These are phyloP conservation scores for Mortierella sp. DNA, from an alignment of 371 early-diverging fungal species.

Conservation along the genomic window DNA sequence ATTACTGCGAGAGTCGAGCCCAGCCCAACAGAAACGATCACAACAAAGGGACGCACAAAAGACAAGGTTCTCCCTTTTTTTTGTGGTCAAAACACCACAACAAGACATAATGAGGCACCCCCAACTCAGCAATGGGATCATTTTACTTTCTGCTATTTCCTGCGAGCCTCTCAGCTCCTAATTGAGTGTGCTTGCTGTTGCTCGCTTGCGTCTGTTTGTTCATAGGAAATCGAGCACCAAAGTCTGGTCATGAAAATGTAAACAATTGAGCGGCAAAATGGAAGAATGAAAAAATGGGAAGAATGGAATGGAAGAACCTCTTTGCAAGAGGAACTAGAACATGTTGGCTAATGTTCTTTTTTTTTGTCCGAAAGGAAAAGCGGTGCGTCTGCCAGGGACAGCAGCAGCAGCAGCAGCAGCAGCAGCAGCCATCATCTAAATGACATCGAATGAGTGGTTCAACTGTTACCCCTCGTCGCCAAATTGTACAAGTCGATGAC, in stretches of 20 bases:
- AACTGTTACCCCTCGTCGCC: not conserved
- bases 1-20: not conserved
- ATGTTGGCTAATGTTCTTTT: not conserved
- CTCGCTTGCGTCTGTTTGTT: not conserved
- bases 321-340: not conserved
- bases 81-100: not conserved
- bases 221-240: not conserved
- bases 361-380: not conserved
- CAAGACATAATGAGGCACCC: not conserved
- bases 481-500: not conserved
- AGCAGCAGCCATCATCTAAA: not conserved
- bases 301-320: not conserved
- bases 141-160: not conserved
- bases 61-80: conserved; percentile 7
- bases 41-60: not conserved
- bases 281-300: not conserved
- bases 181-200: not conserved
- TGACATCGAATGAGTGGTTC: not conserved
- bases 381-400: not conserved
- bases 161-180: not conserved
- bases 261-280: not conserved
- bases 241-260: not conserved
- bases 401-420: not conserved
- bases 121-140: conserved; percentile 1
- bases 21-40: not conserved